Conservation (phyloP, 129 eudicot genomes). For the Pseudognaphalium luteoalbum region DNA sequence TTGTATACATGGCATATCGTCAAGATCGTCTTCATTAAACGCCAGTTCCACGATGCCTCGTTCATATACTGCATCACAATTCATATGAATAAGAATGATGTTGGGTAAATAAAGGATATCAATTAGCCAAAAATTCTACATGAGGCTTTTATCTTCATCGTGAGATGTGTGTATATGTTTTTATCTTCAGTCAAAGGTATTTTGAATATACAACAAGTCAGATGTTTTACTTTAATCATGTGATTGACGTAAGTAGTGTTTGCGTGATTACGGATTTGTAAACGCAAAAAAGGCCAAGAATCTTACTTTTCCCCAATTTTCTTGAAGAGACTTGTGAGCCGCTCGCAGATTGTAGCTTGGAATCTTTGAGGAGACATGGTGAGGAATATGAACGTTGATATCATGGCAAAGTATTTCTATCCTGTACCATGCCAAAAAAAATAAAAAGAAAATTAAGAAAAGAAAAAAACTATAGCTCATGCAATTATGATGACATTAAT, state of each 20-base stretch:
- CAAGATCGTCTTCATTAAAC: slow-evolving; percentile 87
- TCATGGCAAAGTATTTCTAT: slow-evolving; percentile 90
- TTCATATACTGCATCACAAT: slow-evolving; percentile 60
- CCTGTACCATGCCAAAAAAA: slow-evolving; percentile 45
- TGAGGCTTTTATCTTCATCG: background rate
- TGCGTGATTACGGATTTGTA: background rate
- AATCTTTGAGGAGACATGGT: slow-evolving; percentile 83
- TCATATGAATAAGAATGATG: background rate
- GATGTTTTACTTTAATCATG: background rate
- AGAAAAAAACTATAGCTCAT: background rate
- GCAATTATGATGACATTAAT: background rate
- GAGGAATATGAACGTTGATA: slow-evolving; percentile 91
- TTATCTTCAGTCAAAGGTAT: background rate
- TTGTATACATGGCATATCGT: slow-evolving; percentile 74
- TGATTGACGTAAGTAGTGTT: background rate
- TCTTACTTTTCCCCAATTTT: slow-evolving; percentile 93
- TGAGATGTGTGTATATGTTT: background rate
- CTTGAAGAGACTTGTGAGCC: slow-evolving; percentile 80
- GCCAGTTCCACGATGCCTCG: slow-evolving; percentile 98
- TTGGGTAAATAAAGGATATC: background rate
- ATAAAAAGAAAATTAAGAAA: background rate
- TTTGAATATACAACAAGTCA: background rate
- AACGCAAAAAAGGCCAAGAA: background rate
- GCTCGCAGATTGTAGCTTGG: slow-evolving; percentile 87
- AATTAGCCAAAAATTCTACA: background rate